Evolutionary conservation across 495 filamentous ascomycete genomes (phyloP).

Genomic region (Hapsidospora chrysogenum): DNA sequence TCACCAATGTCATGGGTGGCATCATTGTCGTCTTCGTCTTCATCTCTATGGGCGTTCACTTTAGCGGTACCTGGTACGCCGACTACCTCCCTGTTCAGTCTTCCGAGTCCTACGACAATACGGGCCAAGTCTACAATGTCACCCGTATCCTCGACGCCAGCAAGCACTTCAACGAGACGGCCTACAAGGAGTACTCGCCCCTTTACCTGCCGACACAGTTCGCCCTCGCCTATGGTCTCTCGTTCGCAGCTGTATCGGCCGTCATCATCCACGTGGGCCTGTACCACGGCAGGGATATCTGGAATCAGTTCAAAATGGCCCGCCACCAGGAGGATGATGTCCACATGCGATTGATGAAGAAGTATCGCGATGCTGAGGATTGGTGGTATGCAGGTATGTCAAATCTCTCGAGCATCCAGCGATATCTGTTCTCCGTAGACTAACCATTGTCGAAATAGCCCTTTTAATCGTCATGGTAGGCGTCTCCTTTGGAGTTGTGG

Average conservation of each 20-base stretch:
- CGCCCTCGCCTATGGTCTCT: constrained; percentile 45
- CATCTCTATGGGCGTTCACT: constrained; percentile 39
- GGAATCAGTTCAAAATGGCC: constrained; percentile 29
- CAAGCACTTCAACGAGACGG: constrained; percentile 30
- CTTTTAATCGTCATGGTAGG: constrained; percentile 22
- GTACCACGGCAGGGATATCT: constrained; percentile 46
- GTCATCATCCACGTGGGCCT: constrained; percentile 45
- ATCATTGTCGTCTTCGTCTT: constrained; percentile 35
- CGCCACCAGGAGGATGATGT: constrained; percentile 47
- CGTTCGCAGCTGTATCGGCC: constrained; percentile 50
- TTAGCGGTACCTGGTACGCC: constrained; percentile 46
- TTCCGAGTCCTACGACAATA: constrained; percentile 42
- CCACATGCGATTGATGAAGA: constrained; percentile 45
- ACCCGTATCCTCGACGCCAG: constrained; percentile 28
- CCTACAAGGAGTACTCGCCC: constrained; percentile 42
- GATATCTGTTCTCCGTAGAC: too few species aligned
- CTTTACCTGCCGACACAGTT: constrained; percentile 46
- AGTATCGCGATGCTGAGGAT: constrained; percentile 36
- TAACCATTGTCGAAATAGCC: too few species aligned
- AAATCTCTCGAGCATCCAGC: too few species aligned
- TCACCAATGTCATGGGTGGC: constrained; percentile 40
- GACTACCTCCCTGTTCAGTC: constrained; percentile 39
- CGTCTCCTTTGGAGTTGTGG: constrained; percentile 37
- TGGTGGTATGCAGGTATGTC: constrained; percentile 32
- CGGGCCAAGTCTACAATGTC: constrained; percentile 38